phyloP scores from a whole-genome alignment of 208 protist genomes.

The Ichthyophonus hoferi region DNA sequence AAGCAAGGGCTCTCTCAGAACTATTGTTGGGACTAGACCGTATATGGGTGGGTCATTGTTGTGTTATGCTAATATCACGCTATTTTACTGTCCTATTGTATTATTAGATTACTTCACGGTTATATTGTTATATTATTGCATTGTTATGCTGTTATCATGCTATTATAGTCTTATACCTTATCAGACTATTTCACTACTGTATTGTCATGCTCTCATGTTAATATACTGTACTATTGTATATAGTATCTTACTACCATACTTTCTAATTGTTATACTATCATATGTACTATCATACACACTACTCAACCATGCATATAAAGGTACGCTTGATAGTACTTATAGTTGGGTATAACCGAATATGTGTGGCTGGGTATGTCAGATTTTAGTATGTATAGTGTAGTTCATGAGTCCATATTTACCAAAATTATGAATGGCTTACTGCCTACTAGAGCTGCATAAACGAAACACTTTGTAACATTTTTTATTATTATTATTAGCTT shows the following conservation, averaged over 20 bases:
- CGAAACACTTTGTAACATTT: too few relatives aligned
- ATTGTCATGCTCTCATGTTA: neutral
- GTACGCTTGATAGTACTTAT: neutral
- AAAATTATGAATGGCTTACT: neutral
- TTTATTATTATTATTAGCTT: too few relatives aligned
- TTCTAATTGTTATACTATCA: neutral
- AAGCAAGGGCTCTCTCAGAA: neutral
- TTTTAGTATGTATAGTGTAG: neutral
- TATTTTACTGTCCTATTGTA: too few relatives aligned
- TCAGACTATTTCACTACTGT: too few relatives aligned
- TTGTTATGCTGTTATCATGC: too few relatives aligned
- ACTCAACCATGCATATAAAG: neutral
- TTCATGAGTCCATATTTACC: neutral
- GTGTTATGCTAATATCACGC: too few relatives aligned
- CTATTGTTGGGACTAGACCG: neutral
- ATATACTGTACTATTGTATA: neutral
- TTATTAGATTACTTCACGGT: too few relatives aligned
- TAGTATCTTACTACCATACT: neutral
- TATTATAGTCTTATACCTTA: too few relatives aligned
- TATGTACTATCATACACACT: neutral
- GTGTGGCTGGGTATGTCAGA: neutral
- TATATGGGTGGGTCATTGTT: conserved; percentile 40
- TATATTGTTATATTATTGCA: too few relatives aligned
- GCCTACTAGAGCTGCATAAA: too few relatives aligned
- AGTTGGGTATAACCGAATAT: neutral